Percentiles rank a stretch among this genome's conserved stretches.
These are phyloP conservation scores for Penicillium psychrofluorescens DNA, from an alignment of 495 filamentous ascomycete species.

Conservation along the genomic window DNA sequence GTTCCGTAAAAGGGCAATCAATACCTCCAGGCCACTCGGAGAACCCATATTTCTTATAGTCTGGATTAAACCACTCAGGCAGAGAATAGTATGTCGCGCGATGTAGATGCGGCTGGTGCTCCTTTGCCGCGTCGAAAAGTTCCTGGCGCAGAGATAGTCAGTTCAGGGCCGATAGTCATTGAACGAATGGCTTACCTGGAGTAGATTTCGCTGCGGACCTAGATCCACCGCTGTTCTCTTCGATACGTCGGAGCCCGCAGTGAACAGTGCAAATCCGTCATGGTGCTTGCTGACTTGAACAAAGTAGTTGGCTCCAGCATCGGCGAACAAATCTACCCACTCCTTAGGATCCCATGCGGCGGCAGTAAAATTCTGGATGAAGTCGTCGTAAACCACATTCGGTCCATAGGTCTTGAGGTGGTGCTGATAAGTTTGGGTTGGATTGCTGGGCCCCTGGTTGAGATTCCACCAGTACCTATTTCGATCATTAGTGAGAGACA, in stretches of 20 bases:
- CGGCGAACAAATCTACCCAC: conserved; percentile 52
- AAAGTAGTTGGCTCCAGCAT: conserved; percentile 49
- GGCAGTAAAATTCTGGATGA: conserved; percentile 46
- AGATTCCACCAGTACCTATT: conserved; percentile 33
- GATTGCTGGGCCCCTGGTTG: conserved; percentile 19
- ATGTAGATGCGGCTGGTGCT: conserved; percentile 41
- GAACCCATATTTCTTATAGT: conserved; percentile 41
- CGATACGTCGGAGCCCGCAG: conserved; percentile 27
- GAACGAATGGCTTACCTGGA: conserved; percentile 3
- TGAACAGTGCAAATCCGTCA: conserved; percentile 49
- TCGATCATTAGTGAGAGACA: background rate
- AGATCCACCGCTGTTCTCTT: conserved; percentile 39
- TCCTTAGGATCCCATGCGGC: conserved; percentile 38
- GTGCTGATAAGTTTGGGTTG: conserved; percentile 38
- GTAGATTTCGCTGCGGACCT: conserved; percentile 34
- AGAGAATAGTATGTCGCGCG: conserved; percentile 47
- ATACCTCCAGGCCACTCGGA: conserved; percentile 26
- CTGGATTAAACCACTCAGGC: conserved; percentile 51
- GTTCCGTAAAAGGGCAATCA: no score
- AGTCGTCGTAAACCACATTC: conserved; percentile 48
- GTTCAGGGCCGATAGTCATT: no score
- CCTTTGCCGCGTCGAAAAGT: conserved; percentile 42
- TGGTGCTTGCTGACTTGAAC: conserved; percentile 47
- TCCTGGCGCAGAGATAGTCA: conserved; percentile 23
- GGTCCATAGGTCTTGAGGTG: conserved; percentile 42